phyloP scores from a whole-genome alignment of 305 asterid species.

The Rubia balearica region DNA sequence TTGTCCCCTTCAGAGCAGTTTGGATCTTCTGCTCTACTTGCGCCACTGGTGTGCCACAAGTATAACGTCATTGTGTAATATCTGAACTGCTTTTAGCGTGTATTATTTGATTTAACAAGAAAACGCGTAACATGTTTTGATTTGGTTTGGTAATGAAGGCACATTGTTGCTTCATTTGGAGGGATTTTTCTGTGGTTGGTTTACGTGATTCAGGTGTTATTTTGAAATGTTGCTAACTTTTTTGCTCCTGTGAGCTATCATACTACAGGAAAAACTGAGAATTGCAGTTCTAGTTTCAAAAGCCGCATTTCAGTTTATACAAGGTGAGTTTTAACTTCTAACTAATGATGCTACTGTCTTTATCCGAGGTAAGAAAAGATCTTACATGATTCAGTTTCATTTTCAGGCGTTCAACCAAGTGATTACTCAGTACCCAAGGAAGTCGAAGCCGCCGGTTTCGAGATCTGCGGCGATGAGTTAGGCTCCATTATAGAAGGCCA shows the following conservation, averaged over 20 bases:
- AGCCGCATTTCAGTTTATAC: conserved; percentile 84
- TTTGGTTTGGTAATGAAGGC: no score
- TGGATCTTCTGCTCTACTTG: no score
- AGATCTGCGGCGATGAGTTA: conserved; percentile 73
- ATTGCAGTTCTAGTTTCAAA: conserved; percentile 83
- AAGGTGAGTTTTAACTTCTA: conserved; percentile 45
- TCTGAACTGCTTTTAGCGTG: no score
- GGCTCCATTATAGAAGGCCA: conserved; percentile 82
- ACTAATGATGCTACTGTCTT: background rate
- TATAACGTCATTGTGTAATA: no score
- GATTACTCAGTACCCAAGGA: conserved; percentile 70
- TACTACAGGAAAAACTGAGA: conserved; percentile 71
- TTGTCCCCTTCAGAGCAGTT: no score
- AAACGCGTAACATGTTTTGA: no score
- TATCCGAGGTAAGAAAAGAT: background rate
- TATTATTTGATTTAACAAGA: no score
- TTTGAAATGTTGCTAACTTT: conserved; percentile 12
- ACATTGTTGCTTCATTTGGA: no score
- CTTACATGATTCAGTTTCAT: conserved; percentile 1
- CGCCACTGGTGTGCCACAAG: no score
- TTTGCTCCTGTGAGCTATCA: background rate
- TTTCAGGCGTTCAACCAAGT: conserved; percentile 58
- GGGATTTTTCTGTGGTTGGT: no score
- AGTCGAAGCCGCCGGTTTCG: conserved; percentile 53
- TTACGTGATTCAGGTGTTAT: background rate